Evolutionary conservation across 805 yeast species (phyloP), one percentile per base, ranked within the genome.

Genomic region (Candida railenensis): DNA sequence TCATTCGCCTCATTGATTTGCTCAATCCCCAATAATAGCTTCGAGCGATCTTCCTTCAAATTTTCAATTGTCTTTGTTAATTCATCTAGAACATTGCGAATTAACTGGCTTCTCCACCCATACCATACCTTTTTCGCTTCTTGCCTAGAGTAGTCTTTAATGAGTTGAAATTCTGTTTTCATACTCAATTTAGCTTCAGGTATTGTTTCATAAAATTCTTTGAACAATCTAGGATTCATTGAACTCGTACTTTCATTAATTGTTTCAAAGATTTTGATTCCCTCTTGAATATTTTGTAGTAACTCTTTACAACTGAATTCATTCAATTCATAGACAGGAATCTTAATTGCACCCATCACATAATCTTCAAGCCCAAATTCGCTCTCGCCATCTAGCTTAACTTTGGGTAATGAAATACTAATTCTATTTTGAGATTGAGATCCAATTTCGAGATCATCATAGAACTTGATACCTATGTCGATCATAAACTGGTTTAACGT

Each of bases 51-150:
- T 20, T 45, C 39, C 11, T 41, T 45, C 16, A 50, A 36, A 15
- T 42, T 40, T 30, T 15, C 40, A 5, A 37, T 43, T 5, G 46
- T 43, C n/a, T 40, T 45, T 39, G 55, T 53, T 18, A 71, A 51
- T 34, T 68, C 68, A 15, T 53, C 59, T 28, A 74, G 55, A 14
- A 82, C 64, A 36, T 79, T 81, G 20, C 67, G 65, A 4, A 77
- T 56, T 40, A 82, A 71, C 49, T 79, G 78, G 11, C 67, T 58
- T 49, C 87, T 65, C 89, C 89, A 83, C 42, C 74, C 76, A 52
- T 78, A 79, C 87, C 88, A 83, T 0, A 76, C 76, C 34, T 71
- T 73, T 48, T 68, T 71, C 0, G 87, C 80, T 54, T 78, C 79
- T 25, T 73, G 66, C 25, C 81, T 67, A 0, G 87, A 71, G 48